A percentile compares a stretch with the other conserved stretches of the same genome.
These are phyloP conservation scores for Termitomyces sp. DNA, from an alignment of 768 basidiomycete species.

Conservation along the genomic window DNA sequence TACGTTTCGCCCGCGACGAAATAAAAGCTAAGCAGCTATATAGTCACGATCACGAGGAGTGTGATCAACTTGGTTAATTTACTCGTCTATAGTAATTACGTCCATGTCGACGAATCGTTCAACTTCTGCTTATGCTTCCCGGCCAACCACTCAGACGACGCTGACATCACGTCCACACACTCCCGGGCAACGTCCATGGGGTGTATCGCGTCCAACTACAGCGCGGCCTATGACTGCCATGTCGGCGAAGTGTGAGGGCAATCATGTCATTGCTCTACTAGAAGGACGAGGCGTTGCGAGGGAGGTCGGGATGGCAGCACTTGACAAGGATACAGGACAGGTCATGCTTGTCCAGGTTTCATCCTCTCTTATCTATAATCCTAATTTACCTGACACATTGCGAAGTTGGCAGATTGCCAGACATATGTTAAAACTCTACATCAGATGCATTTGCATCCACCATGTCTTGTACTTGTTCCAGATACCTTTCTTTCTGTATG, in stretches of 20 bases:
- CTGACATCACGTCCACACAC: background rate
- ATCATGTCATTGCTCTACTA: constrained; percentile 61
- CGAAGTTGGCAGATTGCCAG: constrained; percentile 76
- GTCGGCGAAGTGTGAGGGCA: constrained; percentile 54
- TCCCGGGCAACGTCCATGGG: constrained; percentile 36
- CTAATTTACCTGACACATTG: background rate
- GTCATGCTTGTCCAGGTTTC: constrained; percentile 74
- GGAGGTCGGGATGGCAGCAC: constrained; percentile 84
- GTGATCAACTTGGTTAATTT: too few relatives aligned
- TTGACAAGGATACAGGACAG: constrained; percentile 74
- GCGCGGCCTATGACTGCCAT: constrained; percentile 63
- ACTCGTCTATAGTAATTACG: background rate
- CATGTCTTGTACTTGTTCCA: constrained; percentile 69
- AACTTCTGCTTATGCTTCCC: background rate
- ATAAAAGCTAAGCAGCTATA: too few relatives aligned
- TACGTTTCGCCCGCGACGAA: too few relatives aligned
- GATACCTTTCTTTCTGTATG: constrained; percentile 68
- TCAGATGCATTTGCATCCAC: constrained; percentile 76
- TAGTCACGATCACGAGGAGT: too few relatives aligned
- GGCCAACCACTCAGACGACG: background rate
- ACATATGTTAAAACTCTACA: constrained; percentile 88
- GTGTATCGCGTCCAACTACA: constrained; percentile 52
- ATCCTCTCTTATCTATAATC: background rate
- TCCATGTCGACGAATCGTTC: background rate
- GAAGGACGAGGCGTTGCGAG: constrained; percentile 76